These are phyloP conservation scores for Thymus mandschuricus DNA, from an alignment of 257 asterid genomes.

Conservation along the genomic window DNA sequence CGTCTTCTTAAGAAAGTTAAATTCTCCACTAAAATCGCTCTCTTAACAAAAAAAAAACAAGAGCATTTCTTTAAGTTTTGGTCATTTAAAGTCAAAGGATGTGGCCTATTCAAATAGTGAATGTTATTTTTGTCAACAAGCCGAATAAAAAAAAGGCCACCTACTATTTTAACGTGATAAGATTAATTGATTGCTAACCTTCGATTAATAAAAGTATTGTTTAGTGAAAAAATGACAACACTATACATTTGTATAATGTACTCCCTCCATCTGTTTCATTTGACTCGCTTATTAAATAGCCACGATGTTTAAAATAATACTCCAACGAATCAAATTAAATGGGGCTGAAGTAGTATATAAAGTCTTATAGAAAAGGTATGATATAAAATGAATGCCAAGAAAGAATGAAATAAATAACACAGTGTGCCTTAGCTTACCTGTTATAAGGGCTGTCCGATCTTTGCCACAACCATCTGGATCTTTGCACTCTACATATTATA, in stretches of 20 bases:
- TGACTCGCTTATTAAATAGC: too few relatives aligned
- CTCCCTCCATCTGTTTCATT: too few relatives aligned
- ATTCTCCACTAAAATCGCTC: not conserved
- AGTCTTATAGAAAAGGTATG: not conserved
- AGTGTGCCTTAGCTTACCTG: conserved; percentile 41
- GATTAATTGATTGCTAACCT: too few relatives aligned
- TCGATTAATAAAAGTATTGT: too few relatives aligned
- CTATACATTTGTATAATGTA: too few relatives aligned
- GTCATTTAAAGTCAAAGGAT: not conserved
- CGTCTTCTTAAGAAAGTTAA: not conserved
- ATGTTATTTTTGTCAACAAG: not conserved
- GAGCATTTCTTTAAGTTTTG: too few relatives aligned
- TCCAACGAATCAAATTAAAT: too few relatives aligned
- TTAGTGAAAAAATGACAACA: too few relatives aligned
- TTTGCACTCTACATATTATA: conserved; percentile 52
- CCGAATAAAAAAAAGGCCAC: too few relatives aligned
- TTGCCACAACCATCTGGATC: conserved; percentile 68
- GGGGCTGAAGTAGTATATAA: not conserved
- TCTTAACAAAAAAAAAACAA: not conserved
- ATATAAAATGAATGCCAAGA: not conserved
- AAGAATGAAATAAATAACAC: not conserved
- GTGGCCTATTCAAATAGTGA: not conserved
- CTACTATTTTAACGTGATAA: too few relatives aligned
- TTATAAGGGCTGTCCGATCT: conserved; percentile 67
- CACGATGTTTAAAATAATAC: too few relatives aligned